Evolutionary conservation across 1,284 basidiomycete species (phyloP).

Genomic region (Heterobasidion irregulare): DNA sequence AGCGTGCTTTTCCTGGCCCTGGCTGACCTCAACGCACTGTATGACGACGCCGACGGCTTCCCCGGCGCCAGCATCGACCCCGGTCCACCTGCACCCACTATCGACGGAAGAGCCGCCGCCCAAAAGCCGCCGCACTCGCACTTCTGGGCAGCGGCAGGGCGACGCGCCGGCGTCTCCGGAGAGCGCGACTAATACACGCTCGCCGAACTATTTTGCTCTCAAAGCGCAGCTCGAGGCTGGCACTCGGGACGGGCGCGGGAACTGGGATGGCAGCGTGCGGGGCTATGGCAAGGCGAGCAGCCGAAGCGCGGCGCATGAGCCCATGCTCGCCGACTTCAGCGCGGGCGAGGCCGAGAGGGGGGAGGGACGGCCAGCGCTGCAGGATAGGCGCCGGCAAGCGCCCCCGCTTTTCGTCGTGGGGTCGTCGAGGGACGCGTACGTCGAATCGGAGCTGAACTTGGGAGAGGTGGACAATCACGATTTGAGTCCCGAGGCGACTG

Average conservation of each 20-base stretch:
- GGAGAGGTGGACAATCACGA: conserved; percentile 8
- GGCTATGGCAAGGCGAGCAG: conserved; percentile 37
- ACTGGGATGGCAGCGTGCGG: conserved; percentile 59
- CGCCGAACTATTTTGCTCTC: conserved; percentile 40
- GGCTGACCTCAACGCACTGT: neutral
- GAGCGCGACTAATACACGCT: neutral
- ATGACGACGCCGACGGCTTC: neutral
- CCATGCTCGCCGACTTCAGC: conserved; percentile 8
- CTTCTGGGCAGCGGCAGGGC: conserved; percentile 8
- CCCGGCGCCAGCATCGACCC: conserved; percentile 25
- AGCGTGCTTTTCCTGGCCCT: no score
- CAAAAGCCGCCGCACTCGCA: conserved; percentile 31
- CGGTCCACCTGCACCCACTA: conserved; percentile 60
- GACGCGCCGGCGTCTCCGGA: neutral
- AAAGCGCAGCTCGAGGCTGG: conserved; percentile 40
- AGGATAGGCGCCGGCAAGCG: conserved; percentile 23
- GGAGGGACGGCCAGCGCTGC: conserved; percentile 23
- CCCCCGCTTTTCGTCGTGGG: conserved; percentile 51
- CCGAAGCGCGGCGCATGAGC: neutral
- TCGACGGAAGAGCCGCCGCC: conserved; percentile 44
- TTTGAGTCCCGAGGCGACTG: conserved; percentile 19
- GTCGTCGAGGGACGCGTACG: conserved; percentile 27
- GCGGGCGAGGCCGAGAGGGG: conserved; percentile 15
- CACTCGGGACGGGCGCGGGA: conserved; percentile 20
- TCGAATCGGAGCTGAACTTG: conserved; percentile 1